Evolutionary conservation across 2,329 filamentous ascomycete species (phyloP).

Genomic region (Aspergillus neotritici): DNA sequence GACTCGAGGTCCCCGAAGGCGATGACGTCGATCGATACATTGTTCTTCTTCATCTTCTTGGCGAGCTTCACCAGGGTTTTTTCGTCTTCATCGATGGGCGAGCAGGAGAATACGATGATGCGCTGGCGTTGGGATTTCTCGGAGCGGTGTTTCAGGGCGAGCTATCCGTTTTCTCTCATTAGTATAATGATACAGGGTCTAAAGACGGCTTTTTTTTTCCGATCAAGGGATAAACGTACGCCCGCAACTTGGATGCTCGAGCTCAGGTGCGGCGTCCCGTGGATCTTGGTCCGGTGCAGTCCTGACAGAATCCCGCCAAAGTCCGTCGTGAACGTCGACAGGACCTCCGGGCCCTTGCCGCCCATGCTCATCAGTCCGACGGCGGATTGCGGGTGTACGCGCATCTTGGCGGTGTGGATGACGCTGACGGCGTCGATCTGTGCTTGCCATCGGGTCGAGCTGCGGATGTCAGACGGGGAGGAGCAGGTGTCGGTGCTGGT

Average conservation of each 20-base stretch:
- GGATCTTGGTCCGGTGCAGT: slow-evolving; percentile 89
- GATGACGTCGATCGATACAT: slow-evolving; percentile 88
- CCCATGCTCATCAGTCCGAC: slow-evolving; percentile 99
- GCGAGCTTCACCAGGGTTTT: slow-evolving; percentile 83
- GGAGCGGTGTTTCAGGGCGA: slow-evolving; percentile 94
- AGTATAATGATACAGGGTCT: background rate
- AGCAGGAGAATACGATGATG: slow-evolving; percentile 96
- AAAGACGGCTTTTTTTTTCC: too few species aligned
- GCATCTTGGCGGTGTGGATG: slow-evolving; percentile 91
- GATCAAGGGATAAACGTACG: slow-evolving; percentile 50
- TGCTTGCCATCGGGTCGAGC: slow-evolving; percentile 90
- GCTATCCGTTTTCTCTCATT: slow-evolving; percentile 46
- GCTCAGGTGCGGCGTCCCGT: slow-evolving; percentile 78
- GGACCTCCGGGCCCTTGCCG: slow-evolving; percentile 91
- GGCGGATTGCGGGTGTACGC: slow-evolving; percentile 91
- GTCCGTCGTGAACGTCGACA: slow-evolving; percentile 93
- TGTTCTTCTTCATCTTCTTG: slow-evolving; percentile 98
- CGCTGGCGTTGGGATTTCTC: slow-evolving; percentile 96
- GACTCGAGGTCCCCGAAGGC: slow-evolving; percentile 91
- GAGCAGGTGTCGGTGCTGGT: too few species aligned
- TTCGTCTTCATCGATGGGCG: slow-evolving; percentile 81
- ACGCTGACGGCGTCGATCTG: slow-evolving; percentile 93
- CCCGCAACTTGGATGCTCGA: slow-evolving; percentile 93
- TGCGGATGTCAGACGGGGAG: slow-evolving; percentile 40
- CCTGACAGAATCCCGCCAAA: slow-evolving; percentile 93